phyloP scores from a whole-genome alignment of 139 green algal genomes.

The Chlamydomonas applanata region DNA sequence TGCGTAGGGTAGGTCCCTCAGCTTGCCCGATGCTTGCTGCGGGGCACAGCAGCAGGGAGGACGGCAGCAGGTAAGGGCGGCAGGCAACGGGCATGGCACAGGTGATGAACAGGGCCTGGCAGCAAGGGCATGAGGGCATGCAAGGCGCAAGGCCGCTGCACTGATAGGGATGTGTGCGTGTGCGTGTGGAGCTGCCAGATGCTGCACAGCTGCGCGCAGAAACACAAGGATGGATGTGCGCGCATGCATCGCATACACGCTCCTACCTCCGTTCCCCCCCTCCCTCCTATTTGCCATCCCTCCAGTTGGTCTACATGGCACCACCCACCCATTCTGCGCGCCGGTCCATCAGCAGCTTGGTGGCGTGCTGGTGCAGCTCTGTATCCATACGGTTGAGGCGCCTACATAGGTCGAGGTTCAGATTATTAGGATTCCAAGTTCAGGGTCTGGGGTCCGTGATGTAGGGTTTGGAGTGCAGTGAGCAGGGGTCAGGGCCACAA shows the following conservation, averaged over 20 bases:
- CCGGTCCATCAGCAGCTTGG: neutral
- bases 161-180: no score
- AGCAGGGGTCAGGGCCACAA: no score
- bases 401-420: neutral
- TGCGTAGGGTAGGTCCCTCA: neutral
- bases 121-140: no score
- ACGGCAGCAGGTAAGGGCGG: neutral
- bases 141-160: no score
- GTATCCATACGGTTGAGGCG: neutral
- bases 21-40: neutral
- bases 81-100: neutral
- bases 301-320: neutral
- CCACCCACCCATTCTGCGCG: neutral
- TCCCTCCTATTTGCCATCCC: no score
- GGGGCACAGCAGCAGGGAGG: neutral
- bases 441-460: neutral
- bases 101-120: no score
- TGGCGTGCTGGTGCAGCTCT: slow-evolving; percentile 9
- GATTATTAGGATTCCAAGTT: neutral
- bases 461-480: neutral
- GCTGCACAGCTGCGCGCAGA: neutral
- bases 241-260: neutral
- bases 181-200: no score
- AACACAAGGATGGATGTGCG: neutral
- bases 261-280: no score